Base-by-base conservation (phyloP, 176 grass and related monocot species). In the Oryza longistaminata region DNA sequence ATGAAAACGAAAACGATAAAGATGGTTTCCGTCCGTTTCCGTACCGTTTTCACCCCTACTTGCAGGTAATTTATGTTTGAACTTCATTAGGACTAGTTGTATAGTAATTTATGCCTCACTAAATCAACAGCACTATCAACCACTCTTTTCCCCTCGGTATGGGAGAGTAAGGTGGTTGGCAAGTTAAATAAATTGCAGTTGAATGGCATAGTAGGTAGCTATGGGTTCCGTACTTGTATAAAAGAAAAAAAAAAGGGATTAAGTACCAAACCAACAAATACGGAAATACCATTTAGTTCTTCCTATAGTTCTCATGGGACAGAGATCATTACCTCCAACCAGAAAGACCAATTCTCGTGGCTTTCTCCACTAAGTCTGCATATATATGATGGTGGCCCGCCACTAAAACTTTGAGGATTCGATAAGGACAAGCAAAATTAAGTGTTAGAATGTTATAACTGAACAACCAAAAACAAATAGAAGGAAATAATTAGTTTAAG, bases 371-470 rank as follows among this genome's bases (percentile, higher is more conserved):
- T 98, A 34, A 98, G 87, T 89, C 91, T 85, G 85, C 91, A 92
- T 64, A 98, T 77, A 87, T 95, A 95, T 72, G 96, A 98, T 85
- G 93, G 91, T n/a, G 89, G 93, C 2, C 96, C 96, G 26, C 91
- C 88, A 76, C 60, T 93, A 66, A 98, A 74, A 75, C 55, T 70
- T 87, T 98, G 93, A 85, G 93, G 91, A 87, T 78, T 93, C 95
- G 88, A 77, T 31, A 44, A 75, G 29, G 17, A 70, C 27, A 80
- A 68, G 26, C 15, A 50, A 66, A 84, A 74, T 35, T 7, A 65
- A 86, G 49, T 71, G 71, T 75, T 83, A 80, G 26, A 11, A 48
- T 45, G n/a, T 17, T 8, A 64, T 24, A 79, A 77, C n/a, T 64
- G 33, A 75, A 71, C 14, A 70, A 82, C 73, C 0, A 48, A 15